phyloP scores from a whole-genome alignment of 1,284 basidiomycete genomes.

The Sanghuangporus sanghuang region DNA sequence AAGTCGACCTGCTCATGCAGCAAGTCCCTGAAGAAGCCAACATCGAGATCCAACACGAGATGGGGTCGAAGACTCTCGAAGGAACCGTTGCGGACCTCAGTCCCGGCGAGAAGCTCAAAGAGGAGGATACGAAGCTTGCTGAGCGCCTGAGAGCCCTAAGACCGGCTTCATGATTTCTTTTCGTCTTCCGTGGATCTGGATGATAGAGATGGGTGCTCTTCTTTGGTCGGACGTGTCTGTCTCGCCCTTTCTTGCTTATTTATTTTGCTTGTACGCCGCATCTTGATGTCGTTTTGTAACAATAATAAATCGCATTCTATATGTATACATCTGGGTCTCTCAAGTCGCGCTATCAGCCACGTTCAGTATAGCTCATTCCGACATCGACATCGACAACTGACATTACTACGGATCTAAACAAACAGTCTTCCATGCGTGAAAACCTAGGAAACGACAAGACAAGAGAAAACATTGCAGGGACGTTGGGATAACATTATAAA shows the following conservation, averaged over 20 bases:
- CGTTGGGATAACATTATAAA: background rate
- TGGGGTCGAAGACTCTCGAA: slow-evolving; percentile 62
- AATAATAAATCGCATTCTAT: background rate
- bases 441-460: background rate
- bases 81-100: slow-evolving; percentile 47
- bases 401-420: background rate
- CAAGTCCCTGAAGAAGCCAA: slow-evolving; percentile 98
- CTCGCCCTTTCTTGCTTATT: background rate
- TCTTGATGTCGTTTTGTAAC: background rate
- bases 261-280: background rate
- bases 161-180: slow-evolving; percentile 54
- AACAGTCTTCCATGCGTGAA: background rate
- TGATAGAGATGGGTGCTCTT: background rate
- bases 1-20: slow-evolving; percentile 88
- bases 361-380: background rate
- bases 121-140: slow-evolving; percentile 79
- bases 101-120: slow-evolving; percentile 53
- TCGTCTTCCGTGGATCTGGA: background rate
- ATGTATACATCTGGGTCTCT: background rate
- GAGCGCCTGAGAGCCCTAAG: slow-evolving; percentile 78
- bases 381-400: background rate
- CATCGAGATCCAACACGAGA: slow-evolving; percentile 90
- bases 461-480: background rate
- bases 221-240: background rate
- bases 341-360: background rate